Evolutionary conservation across 257 asterid genomes (phyloP).

Genomic region (Solanum bulbocastanum): DNA sequence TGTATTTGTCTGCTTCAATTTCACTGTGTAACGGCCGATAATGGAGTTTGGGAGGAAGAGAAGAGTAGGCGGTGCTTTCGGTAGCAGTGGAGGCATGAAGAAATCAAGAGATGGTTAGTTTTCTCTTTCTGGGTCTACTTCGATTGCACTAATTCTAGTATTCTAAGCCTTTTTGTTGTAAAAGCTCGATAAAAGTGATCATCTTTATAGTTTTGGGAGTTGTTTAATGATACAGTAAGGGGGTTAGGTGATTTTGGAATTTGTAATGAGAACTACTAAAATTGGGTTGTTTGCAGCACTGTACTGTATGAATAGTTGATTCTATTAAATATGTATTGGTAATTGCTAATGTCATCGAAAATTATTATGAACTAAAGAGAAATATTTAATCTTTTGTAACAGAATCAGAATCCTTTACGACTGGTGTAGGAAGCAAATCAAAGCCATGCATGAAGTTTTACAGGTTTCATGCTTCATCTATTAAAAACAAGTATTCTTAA

Average conservation of each 20-base stretch:
- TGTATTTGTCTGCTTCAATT: background rate
- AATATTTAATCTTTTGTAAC: constrained; percentile 78
- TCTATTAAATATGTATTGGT: background rate
- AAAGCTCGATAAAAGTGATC: background rate
- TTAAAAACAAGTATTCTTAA: constrained; percentile 17
- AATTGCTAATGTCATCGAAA: background rate
- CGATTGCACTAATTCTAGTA: background rate
- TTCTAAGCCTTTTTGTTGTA: background rate
- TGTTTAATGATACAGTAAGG: background rate
- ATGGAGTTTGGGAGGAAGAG: background rate
- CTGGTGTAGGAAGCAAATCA: constrained; percentile 99
- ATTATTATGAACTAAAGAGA: constrained; percentile 7
- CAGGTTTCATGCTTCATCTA: constrained; percentile 82
- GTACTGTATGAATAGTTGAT: background rate
- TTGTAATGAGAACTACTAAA: background rate
- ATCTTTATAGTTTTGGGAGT: background rate
- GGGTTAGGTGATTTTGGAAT: background rate
- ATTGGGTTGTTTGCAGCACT: background rate
- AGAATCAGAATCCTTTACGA: constrained; percentile 75
- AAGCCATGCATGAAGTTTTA: constrained; percentile 99
- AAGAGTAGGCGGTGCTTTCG: background rate
- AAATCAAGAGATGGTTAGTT: background rate
- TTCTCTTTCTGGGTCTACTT: background rate
- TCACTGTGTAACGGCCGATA: background rate
- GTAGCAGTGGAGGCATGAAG: background rate